These are phyloP conservation scores for Papiliotrema laurentii DNA, from an alignment of 1,284 basidiomycete species.

Conservation along the genomic window DNA sequence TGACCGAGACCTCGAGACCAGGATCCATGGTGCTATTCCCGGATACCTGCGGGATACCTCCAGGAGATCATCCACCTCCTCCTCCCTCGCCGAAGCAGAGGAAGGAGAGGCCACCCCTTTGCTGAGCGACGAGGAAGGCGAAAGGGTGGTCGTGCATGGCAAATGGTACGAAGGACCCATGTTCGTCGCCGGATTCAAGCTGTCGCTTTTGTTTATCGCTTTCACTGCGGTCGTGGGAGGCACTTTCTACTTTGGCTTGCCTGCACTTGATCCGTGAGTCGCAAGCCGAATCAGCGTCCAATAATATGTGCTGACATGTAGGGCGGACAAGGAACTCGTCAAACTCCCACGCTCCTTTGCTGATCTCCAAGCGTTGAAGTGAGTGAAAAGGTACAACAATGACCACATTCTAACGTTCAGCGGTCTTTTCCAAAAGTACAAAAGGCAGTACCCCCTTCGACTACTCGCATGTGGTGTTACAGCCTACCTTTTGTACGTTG, in stretches of 20 bases:
- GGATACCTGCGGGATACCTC: not conserved
- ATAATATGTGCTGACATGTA: conserved; percentile 30
- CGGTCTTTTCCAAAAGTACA: conserved; percentile 77
- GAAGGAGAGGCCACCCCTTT: conserved; percentile 22
- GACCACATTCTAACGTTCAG: conserved; percentile 15
- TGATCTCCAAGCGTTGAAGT: conserved; percentile 74
- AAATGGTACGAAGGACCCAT: conserved; percentile 55
- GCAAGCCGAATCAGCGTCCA: not conserved
- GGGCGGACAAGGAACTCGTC: conserved; percentile 66
- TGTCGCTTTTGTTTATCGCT: conserved; percentile 67
- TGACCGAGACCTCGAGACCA: not conserved
- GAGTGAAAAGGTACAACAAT: conserved; percentile 9
- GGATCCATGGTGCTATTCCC: not conserved
- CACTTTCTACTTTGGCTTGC: conserved; percentile 71
- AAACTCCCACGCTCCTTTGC: conserved; percentile 77
- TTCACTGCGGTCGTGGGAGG: conserved; percentile 67
- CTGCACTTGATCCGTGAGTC: conserved; percentile 69
- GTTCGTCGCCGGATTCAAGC: conserved; percentile 73
- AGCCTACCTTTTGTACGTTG: conserved; percentile 86
- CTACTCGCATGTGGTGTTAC: conserved; percentile 76
- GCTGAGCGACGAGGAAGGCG: conserved; percentile 12
- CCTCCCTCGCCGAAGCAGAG: conserved; percentile 11
- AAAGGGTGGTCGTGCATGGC: conserved; percentile 1
- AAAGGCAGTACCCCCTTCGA: conserved; percentile 73
- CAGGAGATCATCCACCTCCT: conserved; percentile 5